These are phyloP conservation scores for Chlorella sorokiniana DNA, from an alignment of 139 green algal species.

Conservation along the genomic window DNA sequence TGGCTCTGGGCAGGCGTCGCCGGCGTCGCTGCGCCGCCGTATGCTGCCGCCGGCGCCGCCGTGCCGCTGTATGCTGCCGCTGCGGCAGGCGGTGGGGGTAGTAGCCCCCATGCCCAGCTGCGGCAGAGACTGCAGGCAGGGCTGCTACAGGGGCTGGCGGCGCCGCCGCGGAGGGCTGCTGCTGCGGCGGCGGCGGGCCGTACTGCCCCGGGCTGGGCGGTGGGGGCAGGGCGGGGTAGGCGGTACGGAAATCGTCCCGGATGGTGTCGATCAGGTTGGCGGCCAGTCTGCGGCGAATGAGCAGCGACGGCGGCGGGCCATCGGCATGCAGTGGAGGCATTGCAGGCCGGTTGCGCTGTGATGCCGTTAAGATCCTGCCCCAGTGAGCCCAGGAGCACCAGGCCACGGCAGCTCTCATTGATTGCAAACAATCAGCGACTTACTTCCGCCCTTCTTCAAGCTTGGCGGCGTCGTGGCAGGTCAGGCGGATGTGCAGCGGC, in stretches of 20 bases:
- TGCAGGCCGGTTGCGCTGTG: not conserved
- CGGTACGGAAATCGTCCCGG: not conserved
- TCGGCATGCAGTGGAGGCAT: not conserved
- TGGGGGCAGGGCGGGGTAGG: not conserved
- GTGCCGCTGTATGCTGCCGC: no score
- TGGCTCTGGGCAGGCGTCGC: no score
- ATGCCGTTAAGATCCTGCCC: no score
- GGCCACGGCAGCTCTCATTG: not conserved
- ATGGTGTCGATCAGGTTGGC: constrained; percentile 39
- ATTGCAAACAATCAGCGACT: not conserved
- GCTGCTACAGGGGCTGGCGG: no score
- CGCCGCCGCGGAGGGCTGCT: no score
- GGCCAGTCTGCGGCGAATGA: constrained; percentile 1
- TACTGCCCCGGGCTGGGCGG: constrained; percentile 27
- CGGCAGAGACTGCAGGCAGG: no score
- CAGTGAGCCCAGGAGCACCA: no score
- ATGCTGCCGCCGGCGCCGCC: no score
- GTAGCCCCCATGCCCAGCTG: no score
- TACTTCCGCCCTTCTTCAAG: constrained; percentile 21
- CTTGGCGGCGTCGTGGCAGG: not conserved
- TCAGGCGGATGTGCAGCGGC: constrained; percentile 28
- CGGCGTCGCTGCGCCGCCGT: no score
- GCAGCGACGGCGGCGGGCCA: not conserved
- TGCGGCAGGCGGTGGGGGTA: no score
- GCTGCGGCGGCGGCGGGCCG: constrained; percentile 7